Conservation (phyloP, 2,329 filamentous ascomycete species). For the Botrytis paeoniae region DNA sequence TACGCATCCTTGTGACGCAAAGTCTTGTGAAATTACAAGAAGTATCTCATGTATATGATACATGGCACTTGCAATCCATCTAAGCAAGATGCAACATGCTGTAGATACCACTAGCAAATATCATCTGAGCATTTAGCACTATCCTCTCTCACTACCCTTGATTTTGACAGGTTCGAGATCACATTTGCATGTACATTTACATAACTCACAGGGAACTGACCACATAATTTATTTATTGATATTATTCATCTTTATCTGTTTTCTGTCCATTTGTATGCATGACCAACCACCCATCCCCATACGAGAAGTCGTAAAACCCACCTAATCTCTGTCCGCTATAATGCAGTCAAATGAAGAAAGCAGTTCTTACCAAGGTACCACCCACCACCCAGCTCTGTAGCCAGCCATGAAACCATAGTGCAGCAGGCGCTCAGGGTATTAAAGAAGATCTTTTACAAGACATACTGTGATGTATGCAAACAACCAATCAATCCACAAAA, state of each 20-base stretch:
- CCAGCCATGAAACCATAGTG: neutral
- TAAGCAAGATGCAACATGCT: neutral
- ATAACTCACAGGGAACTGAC: neutral
- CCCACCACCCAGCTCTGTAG: neutral
- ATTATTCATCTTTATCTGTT: constrained; percentile 6
- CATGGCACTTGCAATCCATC: neutral
- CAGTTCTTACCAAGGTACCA: neutral
- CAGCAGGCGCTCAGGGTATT: neutral
- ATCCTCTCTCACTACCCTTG: neutral
- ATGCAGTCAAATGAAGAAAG: neutral
- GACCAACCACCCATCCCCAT: neutral
- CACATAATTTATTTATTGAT: neutral
- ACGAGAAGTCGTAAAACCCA: neutral
- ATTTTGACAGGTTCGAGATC: neutral
- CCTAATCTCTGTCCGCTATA: neutral
- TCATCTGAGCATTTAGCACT: neutral
- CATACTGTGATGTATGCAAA: constrained; percentile 1
- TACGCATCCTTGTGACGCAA: no score
- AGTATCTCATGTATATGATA: neutral
- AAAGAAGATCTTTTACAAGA: neutral
- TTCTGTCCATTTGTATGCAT: neutral
- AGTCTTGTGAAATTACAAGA: no score
- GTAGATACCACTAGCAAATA: neutral
- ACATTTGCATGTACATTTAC: neutral
- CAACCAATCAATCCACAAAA: constrained; percentile 8